Evolutionary conservation across 2,329 filamentous ascomycete genomes (phyloP).

Genomic region (Ceratocystis ficicola): DNA sequence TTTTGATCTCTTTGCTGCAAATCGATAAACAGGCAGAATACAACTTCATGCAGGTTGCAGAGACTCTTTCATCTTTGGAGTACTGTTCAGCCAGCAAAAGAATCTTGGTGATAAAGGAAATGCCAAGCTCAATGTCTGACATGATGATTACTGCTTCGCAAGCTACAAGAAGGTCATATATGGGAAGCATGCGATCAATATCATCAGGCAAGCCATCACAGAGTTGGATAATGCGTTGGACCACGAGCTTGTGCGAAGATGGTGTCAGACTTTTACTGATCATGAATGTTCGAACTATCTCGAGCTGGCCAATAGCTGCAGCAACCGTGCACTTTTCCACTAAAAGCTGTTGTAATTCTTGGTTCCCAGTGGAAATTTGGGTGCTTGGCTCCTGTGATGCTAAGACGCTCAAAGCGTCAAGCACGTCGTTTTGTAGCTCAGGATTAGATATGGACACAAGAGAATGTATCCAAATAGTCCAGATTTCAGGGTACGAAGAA

Average conservation of each 20-base stretch:
- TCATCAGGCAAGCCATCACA: not conserved
- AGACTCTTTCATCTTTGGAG: not conserved
- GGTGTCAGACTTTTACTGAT: not conserved
- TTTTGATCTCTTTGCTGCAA: not conserved
- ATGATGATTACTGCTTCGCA: not conserved
- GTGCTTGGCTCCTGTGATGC: slow-evolving; percentile 36
- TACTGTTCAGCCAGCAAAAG: slow-evolving; percentile 1
- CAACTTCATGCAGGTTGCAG: not conserved
- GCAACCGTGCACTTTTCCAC: slow-evolving; percentile 32
- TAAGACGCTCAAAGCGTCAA: slow-evolving; percentile 34
- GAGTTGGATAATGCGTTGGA: not conserved
- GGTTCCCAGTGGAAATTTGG: slow-evolving; percentile 31
- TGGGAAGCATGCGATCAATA: not conserved
- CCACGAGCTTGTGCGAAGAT: not conserved
- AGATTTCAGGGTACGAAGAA: slow-evolving; percentile 32
- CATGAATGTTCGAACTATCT: slow-evolving; percentile 26
- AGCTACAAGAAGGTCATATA: not conserved
- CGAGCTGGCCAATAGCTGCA: slow-evolving; percentile 28
- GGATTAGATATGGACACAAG: slow-evolving; percentile 29
- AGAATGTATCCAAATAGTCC: slow-evolving; percentile 35
- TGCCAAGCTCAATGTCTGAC: not conserved
- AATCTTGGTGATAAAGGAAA: slow-evolving; percentile 1
- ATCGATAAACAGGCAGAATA: not conserved
- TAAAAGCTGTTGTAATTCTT: slow-evolving; percentile 38
- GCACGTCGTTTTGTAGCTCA: slow-evolving; percentile 24